phyloP scores from a whole-genome alignment of 1,284 basidiomycete species.

The Apiotrichum gracile region DNA sequence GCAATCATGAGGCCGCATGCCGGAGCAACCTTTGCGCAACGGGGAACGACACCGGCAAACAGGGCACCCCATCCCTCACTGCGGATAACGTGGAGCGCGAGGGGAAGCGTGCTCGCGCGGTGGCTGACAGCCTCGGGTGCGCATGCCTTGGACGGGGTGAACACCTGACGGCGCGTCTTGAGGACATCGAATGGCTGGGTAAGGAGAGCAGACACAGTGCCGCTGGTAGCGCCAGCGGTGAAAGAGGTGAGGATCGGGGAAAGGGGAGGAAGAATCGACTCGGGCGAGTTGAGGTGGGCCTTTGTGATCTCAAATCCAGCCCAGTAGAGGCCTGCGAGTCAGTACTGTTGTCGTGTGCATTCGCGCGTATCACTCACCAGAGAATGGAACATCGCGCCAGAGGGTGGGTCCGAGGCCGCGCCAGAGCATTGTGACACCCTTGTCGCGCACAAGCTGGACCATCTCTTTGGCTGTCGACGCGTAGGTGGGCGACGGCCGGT shows the following conservation, averaged over 20 bases:
- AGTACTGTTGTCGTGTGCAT: slow-evolving; percentile 35
- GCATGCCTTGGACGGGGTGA: slow-evolving; percentile 57
- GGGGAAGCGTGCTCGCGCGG: slow-evolving; percentile 52
- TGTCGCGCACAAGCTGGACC: slow-evolving; percentile 53
- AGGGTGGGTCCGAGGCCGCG: slow-evolving; percentile 84
- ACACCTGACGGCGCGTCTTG: slow-evolving; percentile 81
- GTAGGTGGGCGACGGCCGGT: slow-evolving; percentile 60
- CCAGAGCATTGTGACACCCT: slow-evolving; percentile 74
- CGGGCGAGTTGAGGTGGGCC: slow-evolving; percentile 30
- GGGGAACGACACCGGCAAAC: slow-evolving; percentile 78
- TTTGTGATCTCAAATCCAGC: slow-evolving; percentile 45
- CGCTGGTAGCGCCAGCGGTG: slow-evolving; percentile 41
- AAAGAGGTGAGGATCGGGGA: slow-evolving; percentile 40
- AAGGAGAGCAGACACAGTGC: slow-evolving; percentile 67
- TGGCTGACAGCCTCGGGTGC: slow-evolving; percentile 42
- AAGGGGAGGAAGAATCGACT: slow-evolving; percentile 24
- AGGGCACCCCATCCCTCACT: slow-evolving; percentile 74
- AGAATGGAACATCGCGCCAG: slow-evolving; percentile 97
- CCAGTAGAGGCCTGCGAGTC: slow-evolving; percentile 43
- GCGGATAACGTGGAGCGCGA: slow-evolving; percentile 64
- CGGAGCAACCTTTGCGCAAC: slow-evolving; percentile 94
- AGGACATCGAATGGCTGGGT: slow-evolving; percentile 96
- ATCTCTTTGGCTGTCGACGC: slow-evolving; percentile 41
- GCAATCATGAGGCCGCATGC: slow-evolving; percentile 84
- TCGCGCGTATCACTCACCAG: slow-evolving; percentile 57